Conservation (phyloP, 176 grass and related monocot genomes). For the Aegilops longissima region DNA sequence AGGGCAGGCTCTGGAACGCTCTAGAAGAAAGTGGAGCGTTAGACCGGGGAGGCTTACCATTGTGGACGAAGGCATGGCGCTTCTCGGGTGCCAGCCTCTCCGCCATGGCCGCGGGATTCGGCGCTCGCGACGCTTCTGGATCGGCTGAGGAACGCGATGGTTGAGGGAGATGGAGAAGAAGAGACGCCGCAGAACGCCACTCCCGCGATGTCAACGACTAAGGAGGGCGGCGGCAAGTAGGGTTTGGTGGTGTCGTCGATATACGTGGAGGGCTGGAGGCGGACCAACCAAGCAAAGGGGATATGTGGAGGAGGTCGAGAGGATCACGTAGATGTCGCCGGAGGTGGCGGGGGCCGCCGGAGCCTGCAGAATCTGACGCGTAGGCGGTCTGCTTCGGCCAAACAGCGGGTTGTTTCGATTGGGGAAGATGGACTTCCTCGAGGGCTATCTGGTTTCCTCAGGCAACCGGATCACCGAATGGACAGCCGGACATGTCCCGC, state of each 20-base stretch:
- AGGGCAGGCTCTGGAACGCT: background rate
- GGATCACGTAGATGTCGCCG: background rate
- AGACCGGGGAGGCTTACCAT: constrained; percentile 36
- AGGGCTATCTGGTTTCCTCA: too few relatives aligned
- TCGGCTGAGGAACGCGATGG: background rate
- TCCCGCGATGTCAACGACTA: background rate
- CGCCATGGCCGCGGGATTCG: constrained; percentile 41
- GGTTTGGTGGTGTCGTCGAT: background rate
- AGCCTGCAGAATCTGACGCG: background rate
- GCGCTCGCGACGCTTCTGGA: background rate
- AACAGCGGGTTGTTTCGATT: background rate
- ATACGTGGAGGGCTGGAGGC: background rate
- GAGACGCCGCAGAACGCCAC: background rate
- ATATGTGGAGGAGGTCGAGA: background rate
- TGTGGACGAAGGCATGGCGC: constrained; percentile 73
- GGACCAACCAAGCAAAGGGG: background rate
- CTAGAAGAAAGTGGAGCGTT: background rate
- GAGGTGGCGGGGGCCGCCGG: background rate
- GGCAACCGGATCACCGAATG: too few relatives aligned
- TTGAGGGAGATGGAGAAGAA: background rate
- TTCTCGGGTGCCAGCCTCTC: constrained; percentile 93
- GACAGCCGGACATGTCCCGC: too few relatives aligned
- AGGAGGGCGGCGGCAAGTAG: background rate
- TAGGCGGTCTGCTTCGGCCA: background rate
- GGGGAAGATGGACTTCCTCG: background rate